These are phyloP conservation scores for Hirsutella minnesotensis DNA, from an alignment of 2,329 filamentous ascomycete species.

Conservation along the genomic window DNA sequence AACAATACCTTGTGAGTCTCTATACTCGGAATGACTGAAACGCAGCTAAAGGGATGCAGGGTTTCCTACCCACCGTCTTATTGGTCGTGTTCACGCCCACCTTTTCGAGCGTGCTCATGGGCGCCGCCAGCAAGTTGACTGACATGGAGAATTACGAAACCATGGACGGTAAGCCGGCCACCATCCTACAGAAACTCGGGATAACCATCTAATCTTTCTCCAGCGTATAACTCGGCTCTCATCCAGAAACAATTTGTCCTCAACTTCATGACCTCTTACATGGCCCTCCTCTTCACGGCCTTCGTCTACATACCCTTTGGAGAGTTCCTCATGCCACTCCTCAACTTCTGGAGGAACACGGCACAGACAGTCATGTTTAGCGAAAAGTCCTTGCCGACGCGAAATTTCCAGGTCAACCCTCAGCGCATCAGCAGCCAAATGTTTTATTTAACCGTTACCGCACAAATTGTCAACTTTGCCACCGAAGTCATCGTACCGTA, in stretches of 20 bases:
- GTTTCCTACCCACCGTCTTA: slow-evolving; percentile 79
- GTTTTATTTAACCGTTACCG: slow-evolving; percentile 92
- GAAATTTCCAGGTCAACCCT: slow-evolving; percentile 70
- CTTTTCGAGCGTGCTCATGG: slow-evolving; percentile 63
- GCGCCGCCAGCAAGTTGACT: slow-evolving; percentile 64
- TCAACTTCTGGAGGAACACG: slow-evolving; percentile 68
- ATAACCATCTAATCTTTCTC: background rate
- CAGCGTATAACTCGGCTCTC: slow-evolving; percentile 69
- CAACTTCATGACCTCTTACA: slow-evolving; percentile 93
- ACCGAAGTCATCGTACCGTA: slow-evolving; percentile 81
- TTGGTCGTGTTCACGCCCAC: slow-evolving; percentile 74
- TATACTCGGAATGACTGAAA: slow-evolving; percentile 5
- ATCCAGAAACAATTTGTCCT: slow-evolving; percentile 91
- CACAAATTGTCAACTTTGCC: slow-evolving; percentile 77
- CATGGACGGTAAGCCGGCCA: slow-evolving; percentile 43
- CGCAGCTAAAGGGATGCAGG: too few species aligned
- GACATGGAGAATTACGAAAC: slow-evolving; percentile 89
- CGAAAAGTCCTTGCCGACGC: slow-evolving; percentile 55
- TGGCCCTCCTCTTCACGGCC: slow-evolving; percentile 81
- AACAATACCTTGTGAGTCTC: slow-evolving; percentile 61
- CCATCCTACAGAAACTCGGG: background rate
- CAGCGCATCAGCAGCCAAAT: slow-evolving; percentile 78
- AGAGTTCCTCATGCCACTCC: slow-evolving; percentile 67
- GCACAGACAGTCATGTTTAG: slow-evolving; percentile 66
- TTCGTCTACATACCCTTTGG: slow-evolving; percentile 95